Conservation (phyloP, 148 eudicot genomes). For the Chenopodium berlandieri region DNA sequence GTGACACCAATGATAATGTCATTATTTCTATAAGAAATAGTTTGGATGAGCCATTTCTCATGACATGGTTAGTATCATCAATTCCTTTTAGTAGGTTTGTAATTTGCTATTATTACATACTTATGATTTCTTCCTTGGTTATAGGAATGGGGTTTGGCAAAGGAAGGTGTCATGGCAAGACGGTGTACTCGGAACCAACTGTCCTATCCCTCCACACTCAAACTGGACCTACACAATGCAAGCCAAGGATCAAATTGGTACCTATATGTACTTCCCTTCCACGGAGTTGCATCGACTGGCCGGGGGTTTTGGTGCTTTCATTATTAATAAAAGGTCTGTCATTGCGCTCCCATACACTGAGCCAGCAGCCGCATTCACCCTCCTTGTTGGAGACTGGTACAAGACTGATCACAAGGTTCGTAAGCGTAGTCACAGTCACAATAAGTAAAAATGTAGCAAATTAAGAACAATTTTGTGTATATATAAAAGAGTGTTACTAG, state of each 20-base stretch:
- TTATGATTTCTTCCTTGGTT: not conserved
- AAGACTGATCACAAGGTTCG: conserved; percentile 65
- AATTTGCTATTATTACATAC: too few relatives aligned
- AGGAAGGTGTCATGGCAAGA: conserved; percentile 85
- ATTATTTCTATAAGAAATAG: conserved; percentile 54
- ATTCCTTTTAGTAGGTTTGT: not conserved
- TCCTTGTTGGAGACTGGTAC: conserved; percentile 77
- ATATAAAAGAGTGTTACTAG: too few relatives aligned
- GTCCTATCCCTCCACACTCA: conserved; percentile 71
- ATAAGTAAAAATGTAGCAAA: too few relatives aligned
- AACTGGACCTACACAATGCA: conserved; percentile 88
- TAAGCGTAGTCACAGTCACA: not conserved
- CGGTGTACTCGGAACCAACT: conserved; percentile 87
- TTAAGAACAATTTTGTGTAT: too few relatives aligned
- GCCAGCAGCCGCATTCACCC: conserved; percentile 51
- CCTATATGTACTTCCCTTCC: conserved; percentile 67
- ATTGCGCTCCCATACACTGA: conserved; percentile 59
- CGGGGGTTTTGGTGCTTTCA: conserved; percentile 76
- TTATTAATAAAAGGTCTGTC: conserved; percentile 47
- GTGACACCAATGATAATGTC: conserved; percentile 71
- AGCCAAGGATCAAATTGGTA: conserved; percentile 85
- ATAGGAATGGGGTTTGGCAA: conserved; percentile 79
- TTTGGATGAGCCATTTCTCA: conserved; percentile 75
- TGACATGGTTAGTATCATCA: conserved; percentile 66
- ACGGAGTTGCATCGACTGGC: conserved; percentile 70